A percentile compares a stretch with the other conserved stretches of the same genome.
phyloP scores from a whole-genome alignment of 306 rosid species.

The Dryas octopetala region DNA sequence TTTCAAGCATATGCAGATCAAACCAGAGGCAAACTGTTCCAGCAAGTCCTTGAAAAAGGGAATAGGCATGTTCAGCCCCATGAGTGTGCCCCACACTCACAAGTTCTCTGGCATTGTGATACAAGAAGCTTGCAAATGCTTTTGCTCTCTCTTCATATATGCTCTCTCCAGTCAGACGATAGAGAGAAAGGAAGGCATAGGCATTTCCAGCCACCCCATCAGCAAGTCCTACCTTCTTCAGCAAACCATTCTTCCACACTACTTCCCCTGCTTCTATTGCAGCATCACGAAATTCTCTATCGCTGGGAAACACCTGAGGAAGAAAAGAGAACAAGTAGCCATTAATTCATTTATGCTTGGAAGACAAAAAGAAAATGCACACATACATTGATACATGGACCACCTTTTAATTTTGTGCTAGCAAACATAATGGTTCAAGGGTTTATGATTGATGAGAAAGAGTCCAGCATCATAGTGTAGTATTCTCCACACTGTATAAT shows the following conservation, averaged over 20 bases:
- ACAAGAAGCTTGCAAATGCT: constrained; percentile 67
- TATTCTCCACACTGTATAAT: not conserved
- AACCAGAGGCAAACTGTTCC: constrained; percentile 87
- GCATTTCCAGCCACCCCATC: constrained; percentile 89
- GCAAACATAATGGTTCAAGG: not conserved
- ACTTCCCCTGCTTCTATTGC: constrained; percentile 98
- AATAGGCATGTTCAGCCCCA: constrained; percentile 40
- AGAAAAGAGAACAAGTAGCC: not conserved
- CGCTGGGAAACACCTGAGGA: constrained; percentile 60
- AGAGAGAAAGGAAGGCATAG: constrained; percentile 73
- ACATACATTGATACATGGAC: not conserved
- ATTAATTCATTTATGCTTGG: not conserved
- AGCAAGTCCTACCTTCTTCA: constrained; percentile 78
- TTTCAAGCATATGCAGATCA: constrained; percentile 59
- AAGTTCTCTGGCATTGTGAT: constrained; percentile 42
- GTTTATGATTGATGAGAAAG: not conserved
- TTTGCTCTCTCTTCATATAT: constrained; percentile 76
- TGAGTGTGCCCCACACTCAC: constrained; percentile 19
- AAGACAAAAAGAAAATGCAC: not conserved
- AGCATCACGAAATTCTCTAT: constrained; percentile 77
- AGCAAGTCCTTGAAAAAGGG: constrained; percentile 85
- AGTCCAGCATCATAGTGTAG: not conserved
- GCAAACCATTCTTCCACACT: constrained; percentile 86
- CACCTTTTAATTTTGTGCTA: not conserved
- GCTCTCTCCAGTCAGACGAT: constrained; percentile 59